A percentile compares a stretch with the other conserved stretches of the same genome.
These are phyloP conservation scores for Gardenia jasminoides DNA, from an alignment of 257 asterid species.

Conservation along the genomic window DNA sequence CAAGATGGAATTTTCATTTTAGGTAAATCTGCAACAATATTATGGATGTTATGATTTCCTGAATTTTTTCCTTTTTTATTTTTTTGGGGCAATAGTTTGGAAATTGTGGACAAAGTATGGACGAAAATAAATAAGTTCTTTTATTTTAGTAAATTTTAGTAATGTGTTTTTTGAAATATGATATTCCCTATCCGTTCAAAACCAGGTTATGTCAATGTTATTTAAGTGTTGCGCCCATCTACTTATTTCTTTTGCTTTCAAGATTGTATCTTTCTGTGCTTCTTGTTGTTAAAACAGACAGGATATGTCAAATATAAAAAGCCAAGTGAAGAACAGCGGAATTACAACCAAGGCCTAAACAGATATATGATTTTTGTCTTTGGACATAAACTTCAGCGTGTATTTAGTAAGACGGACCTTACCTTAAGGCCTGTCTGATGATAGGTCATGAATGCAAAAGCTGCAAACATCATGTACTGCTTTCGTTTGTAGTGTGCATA, in stretches of 20 bases:
- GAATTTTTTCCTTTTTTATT: neutral
- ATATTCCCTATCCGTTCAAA: neutral
- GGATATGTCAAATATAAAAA: neutral
- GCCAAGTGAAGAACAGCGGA: neutral
- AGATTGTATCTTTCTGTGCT: neutral
- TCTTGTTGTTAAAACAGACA: neutral
- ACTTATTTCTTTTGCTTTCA: neutral
- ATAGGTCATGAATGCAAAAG: neutral
- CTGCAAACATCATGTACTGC: neutral
- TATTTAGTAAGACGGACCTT: neutral
- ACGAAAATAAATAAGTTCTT: too few relatives aligned
- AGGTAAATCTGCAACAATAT: neutral
- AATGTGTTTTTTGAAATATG: neutral
- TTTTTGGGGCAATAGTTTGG: neutral
- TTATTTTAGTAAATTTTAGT: too few relatives aligned
- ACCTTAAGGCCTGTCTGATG: neutral
- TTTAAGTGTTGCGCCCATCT: neutral
- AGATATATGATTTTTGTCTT: neutral
- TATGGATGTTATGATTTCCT: neutral
- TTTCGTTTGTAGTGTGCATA: neutral
- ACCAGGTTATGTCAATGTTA: neutral
- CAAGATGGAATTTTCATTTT: neutral
- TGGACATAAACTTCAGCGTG: too few relatives aligned
- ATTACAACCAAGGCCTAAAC: neutral
- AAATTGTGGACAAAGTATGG: neutral